Evolutionary conservation across 345 rosid species (phyloP).

Genomic region (Populus ilicifolia): DNA sequence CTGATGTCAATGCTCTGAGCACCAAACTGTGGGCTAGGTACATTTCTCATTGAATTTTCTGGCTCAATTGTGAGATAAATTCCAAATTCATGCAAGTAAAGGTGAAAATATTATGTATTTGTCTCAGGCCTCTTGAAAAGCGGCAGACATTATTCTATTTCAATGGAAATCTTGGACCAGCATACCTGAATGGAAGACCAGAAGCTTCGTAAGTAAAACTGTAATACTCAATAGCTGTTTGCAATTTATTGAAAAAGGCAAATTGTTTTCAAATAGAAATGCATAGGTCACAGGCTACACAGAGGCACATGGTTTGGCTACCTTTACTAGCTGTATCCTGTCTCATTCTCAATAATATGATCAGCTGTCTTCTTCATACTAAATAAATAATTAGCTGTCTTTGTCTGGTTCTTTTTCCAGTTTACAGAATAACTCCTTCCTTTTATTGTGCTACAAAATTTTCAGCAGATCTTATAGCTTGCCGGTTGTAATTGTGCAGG

Average conservation of each 20-base stretch:
- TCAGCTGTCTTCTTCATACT: too few species aligned
- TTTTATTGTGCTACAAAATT: neutral
- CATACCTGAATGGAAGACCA: constrained; percentile 77
- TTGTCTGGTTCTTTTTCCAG: constrained; percentile 5
- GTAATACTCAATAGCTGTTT: neutral
- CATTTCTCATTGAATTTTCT: neutral
- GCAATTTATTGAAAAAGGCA: neutral
- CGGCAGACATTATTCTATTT: constrained; percentile 83
- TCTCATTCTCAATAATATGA: neutral
- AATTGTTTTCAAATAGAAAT: neutral
- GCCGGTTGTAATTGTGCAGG: constrained; percentile 38
- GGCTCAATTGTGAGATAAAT: neutral
- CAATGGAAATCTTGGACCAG: constrained; percentile 97
- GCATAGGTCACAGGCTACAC: neutral
- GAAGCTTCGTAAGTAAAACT: constrained; percentile 68
- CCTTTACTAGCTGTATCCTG: neutral
- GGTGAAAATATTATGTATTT: constrained; percentile 1
- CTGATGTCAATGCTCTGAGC: constrained; percentile 55
- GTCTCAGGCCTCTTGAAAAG: constrained; percentile 62
- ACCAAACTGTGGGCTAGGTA: constrained; percentile 71
- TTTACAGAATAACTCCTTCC: neutral
- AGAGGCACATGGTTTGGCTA: neutral
- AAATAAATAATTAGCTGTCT: neutral
- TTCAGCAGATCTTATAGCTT: neutral
- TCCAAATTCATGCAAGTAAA: constrained; percentile 1